phyloP scores from a whole-genome alignment of 1,284 basidiomycete species.

The Chondrostereum purpureum region DNA sequence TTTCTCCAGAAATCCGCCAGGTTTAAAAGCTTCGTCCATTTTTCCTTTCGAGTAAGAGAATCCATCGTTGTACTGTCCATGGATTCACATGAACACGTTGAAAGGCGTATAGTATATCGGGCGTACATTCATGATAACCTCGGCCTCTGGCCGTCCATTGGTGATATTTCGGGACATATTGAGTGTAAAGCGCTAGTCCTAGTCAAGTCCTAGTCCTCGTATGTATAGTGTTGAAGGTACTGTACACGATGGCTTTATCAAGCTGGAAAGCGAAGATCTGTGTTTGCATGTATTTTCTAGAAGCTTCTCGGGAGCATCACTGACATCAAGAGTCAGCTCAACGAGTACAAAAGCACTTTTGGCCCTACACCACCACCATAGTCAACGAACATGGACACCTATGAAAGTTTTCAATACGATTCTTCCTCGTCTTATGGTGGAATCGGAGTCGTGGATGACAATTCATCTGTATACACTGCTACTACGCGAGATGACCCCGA shows the following conservation, averaged over 20 bases:
- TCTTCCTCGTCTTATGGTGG: slow-evolving; percentile 72
- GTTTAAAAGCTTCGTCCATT: slow-evolving; percentile 56
- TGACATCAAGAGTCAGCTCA: slow-evolving; percentile 3
- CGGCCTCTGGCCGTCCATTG: slow-evolving; percentile 57
- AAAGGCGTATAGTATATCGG: neutral
- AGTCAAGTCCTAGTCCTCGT: too few relatives aligned
- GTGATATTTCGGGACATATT: slow-evolving; percentile 14
- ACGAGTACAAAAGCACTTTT: neutral
- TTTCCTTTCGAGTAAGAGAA: slow-evolving; percentile 60
- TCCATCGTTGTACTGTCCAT: slow-evolving; percentile 58
- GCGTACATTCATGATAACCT: slow-evolving; percentile 63
- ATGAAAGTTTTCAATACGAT: slow-evolving; percentile 84
- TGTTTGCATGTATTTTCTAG: neutral
- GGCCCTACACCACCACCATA: slow-evolving; percentile 11
- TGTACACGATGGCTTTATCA: too few relatives aligned
- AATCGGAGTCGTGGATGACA: slow-evolving; percentile 74
- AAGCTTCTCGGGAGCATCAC: neutral
- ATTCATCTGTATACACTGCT: slow-evolving; percentile 76
- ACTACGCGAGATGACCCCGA: slow-evolving; percentile 43
- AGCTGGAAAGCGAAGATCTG: neutral
- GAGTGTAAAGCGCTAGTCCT: neutral
- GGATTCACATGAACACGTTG: slow-evolving; percentile 1
- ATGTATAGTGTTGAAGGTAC: too few relatives aligned
- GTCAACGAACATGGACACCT: slow-evolving; percentile 89
- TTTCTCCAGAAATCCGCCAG: slow-evolving; percentile 50